Conservation (phyloP, 202 grass and related monocot genomes). For the Miscanthus sacchariflorus region DNA sequence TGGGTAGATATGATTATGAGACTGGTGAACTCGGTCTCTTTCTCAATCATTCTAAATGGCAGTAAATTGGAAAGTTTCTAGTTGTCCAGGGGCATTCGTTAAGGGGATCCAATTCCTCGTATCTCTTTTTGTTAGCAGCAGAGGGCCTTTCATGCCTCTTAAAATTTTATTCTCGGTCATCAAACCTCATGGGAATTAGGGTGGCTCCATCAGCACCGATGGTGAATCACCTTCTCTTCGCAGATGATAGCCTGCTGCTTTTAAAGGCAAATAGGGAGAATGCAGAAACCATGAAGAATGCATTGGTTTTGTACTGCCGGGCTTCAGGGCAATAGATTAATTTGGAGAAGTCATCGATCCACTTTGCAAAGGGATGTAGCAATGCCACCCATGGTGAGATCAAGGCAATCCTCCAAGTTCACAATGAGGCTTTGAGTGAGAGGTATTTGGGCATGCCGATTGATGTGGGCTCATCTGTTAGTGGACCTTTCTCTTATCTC, state of each 20-base stretch:
- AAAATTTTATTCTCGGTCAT: too few relatives aligned
- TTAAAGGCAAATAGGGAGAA: not conserved
- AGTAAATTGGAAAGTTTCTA: too few relatives aligned
- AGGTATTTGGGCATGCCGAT: not conserved
- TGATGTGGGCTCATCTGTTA: not conserved
- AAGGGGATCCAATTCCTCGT: too few relatives aligned
- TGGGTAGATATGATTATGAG: too few relatives aligned
- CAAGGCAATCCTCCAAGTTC: not conserved
- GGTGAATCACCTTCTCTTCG: not conserved
- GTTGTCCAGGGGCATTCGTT: too few relatives aligned
- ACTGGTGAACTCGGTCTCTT: too few relatives aligned
- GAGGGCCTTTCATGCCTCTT: too few relatives aligned
- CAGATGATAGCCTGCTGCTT: not conserved
- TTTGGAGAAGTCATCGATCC: too few relatives aligned
- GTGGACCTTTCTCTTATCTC: not conserved
- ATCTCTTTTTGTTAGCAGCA: too few relatives aligned
- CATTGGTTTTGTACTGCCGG: too few relatives aligned
- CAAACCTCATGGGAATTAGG: not conserved
- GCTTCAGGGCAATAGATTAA: too few relatives aligned
- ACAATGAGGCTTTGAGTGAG: not conserved
- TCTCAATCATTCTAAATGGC: too few relatives aligned
- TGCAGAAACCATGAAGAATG: not conserved
- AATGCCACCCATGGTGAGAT: not conserved
- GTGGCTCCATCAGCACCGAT: not conserved
- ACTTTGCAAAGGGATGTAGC: not conserved